Percentiles rank a stretch among this genome's conserved stretches.
Evolutionary conservation across 1,284 basidiomycete genomes (phyloP).

Genomic region (Melampsora abietis-canadensis): DNA sequence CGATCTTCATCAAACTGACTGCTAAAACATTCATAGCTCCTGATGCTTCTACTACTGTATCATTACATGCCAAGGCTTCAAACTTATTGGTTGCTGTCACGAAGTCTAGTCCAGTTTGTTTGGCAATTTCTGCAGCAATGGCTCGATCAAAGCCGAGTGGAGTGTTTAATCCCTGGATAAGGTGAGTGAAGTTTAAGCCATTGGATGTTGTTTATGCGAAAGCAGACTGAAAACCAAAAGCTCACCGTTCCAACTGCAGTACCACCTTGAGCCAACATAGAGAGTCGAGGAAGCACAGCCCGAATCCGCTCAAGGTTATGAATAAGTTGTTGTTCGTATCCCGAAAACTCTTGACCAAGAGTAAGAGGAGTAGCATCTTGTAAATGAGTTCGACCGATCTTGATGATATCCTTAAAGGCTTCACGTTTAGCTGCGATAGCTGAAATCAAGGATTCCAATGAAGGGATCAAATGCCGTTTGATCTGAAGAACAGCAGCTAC

Average conservation of each 20-base stretch:
- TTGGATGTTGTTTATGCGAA: background rate
- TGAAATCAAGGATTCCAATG: slow-evolving; percentile 75
- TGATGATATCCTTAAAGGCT: slow-evolving; percentile 85
- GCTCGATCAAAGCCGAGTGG: slow-evolving; percentile 93
- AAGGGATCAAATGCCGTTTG: slow-evolving; percentile 74
- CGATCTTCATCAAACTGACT: slow-evolving; percentile 97
- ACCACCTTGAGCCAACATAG: slow-evolving; percentile 91
- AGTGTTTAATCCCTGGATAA: slow-evolving; percentile 85
- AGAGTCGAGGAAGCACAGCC: slow-evolving; percentile 77
- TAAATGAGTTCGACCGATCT: slow-evolving; percentile 92
- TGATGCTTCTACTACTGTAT: slow-evolving; percentile 94
- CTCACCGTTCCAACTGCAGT: slow-evolving; percentile 94
- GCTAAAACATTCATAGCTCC: slow-evolving; percentile 94
- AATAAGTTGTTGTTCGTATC: slow-evolving; percentile 90
- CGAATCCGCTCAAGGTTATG: slow-evolving; percentile 86
- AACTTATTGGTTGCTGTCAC: slow-evolving; percentile 99
- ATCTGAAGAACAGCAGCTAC: slow-evolving; percentile 92
- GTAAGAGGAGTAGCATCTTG: slow-evolving; percentile 96
- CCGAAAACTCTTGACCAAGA: slow-evolving; percentile 96
- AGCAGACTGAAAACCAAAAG: slow-evolving; percentile 41
- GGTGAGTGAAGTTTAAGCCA: slow-evolving; percentile 8
- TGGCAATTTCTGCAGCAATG: slow-evolving; percentile 86
- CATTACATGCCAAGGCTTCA: slow-evolving; percentile 92
- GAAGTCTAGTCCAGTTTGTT: slow-evolving; percentile 84
- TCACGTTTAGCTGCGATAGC: slow-evolving; percentile 78